Evolutionary conservation across 495 filamentous ascomycete species (phyloP).

Genomic region (Cercophora scortea): DNA sequence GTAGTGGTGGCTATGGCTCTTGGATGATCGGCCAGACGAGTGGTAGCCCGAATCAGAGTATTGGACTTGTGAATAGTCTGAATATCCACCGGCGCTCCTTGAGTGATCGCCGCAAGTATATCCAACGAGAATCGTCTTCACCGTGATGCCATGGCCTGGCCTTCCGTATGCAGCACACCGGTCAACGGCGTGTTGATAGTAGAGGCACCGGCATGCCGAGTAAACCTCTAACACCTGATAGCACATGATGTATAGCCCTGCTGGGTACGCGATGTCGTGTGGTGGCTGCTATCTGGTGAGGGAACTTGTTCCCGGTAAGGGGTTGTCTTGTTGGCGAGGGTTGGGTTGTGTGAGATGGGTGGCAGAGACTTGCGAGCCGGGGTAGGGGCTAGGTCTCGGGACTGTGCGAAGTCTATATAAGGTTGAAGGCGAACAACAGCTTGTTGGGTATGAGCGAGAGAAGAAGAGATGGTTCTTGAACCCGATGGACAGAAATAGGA

Average conservation of each 20-base stretch:
- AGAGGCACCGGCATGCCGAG: slow-evolving; percentile 76
- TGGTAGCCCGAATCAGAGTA: slow-evolving; percentile 49
- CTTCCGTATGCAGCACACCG: slow-evolving; percentile 65
- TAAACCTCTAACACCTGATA: slow-evolving; percentile 70
- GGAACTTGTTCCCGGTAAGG: too few species aligned
- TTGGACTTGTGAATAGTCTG: slow-evolving; percentile 17
- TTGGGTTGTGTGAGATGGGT: too few species aligned
- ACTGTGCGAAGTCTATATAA: too few species aligned
- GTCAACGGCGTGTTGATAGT: slow-evolving; percentile 76
- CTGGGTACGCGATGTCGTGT: background rate
- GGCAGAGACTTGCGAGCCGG: too few species aligned
- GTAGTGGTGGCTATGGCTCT: slow-evolving; percentile 31
- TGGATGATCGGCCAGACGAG: slow-evolving; percentile 34
- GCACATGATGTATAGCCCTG: slow-evolving; percentile 49
- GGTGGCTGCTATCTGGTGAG: too few species aligned
- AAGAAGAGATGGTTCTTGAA: too few species aligned
- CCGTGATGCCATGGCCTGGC: slow-evolving; percentile 60
- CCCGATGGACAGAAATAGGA: background rate
- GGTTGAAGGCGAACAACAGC: too few species aligned
- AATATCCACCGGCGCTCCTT: slow-evolving; percentile 7
- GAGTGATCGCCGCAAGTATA: slow-evolving; percentile 56
- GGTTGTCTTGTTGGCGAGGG: too few species aligned
- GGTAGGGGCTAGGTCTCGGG: too few species aligned
- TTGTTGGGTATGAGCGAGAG: too few species aligned
- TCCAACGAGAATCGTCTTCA: slow-evolving; percentile 73